phyloP scores from a whole-genome alignment of 2,329 filamentous ascomycete species.

The Aspergillus novoparasiticus region DNA sequence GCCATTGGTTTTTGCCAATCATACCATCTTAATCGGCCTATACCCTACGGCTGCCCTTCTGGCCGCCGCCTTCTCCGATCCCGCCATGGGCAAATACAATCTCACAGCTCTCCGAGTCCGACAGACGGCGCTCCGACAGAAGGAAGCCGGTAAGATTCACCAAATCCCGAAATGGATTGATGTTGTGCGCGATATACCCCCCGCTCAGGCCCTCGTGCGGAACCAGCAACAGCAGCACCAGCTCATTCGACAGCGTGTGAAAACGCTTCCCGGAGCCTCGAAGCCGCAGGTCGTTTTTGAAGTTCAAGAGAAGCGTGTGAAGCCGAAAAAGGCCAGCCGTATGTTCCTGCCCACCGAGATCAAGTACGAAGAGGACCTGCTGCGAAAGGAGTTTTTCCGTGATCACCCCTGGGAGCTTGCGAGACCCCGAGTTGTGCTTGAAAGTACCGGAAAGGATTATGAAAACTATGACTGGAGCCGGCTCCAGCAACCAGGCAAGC shows the following conservation, averaged over 20 bases:
- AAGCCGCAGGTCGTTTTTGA: conserved; percentile 40
- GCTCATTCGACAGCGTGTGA: conserved; percentile 43
- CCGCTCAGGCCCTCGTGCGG: conserved; percentile 61
- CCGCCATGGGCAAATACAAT: conserved; percentile 50
- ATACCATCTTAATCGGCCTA: background rate
- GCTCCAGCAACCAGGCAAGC: conserved; percentile 72
- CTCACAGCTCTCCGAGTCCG: conserved; percentile 50
- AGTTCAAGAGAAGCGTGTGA: conserved; percentile 42
- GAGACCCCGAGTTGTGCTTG: conserved; percentile 79
- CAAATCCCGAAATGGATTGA: conserved; percentile 57
- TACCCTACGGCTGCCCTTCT: background rate
- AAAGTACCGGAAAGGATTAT: conserved; percentile 81
- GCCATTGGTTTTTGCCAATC: background rate
- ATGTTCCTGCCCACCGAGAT: conserved; percentile 81
- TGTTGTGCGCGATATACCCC: conserved; percentile 60
- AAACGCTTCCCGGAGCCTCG: conserved; percentile 30
- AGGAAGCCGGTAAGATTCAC: conserved; percentile 37
- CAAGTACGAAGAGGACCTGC: conserved; percentile 77
- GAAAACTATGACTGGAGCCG: conserved; percentile 77
- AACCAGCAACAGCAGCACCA: conserved; percentile 54
- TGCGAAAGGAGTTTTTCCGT: conserved; percentile 81
- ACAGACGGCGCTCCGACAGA: conserved; percentile 44
- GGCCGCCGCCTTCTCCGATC: conserved; percentile 7
- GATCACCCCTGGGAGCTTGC: conserved; percentile 98
- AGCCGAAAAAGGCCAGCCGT: conserved; percentile 66